Evolutionary conservation across 2,329 filamentous ascomycete species (phyloP).

Genomic region (Stagonosporopsis vannaccii): DNA sequence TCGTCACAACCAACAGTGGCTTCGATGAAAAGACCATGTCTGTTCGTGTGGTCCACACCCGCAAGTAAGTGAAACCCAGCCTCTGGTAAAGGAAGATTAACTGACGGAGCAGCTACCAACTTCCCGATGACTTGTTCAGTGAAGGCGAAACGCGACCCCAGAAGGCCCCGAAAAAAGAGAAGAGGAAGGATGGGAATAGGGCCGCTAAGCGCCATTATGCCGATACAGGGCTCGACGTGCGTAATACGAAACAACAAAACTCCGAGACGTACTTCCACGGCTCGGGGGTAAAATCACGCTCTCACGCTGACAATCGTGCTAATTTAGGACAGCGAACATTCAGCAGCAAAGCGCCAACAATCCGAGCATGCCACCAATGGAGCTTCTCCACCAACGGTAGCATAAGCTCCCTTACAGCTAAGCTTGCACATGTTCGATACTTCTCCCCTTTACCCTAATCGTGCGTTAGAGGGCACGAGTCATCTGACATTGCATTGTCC

Average conservation of each 20-base stretch:
- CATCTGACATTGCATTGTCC: slow-evolving; percentile 36
- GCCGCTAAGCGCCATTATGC: slow-evolving; percentile 53
- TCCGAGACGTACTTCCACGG: slow-evolving; percentile 25
- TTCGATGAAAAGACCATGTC: slow-evolving; percentile 79
- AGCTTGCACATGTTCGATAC: slow-evolving; percentile 41
- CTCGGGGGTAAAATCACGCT: slow-evolving; percentile 29
- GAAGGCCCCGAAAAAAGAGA: slow-evolving; percentile 53
- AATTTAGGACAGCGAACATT: slow-evolving; percentile 47
- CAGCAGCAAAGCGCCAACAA: slow-evolving; percentile 44
- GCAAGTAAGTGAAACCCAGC: slow-evolving; percentile 71
- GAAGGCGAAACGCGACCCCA: slow-evolving; percentile 69
- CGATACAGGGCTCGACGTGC: slow-evolving; percentile 56
- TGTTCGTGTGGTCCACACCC: slow-evolving; percentile 81
- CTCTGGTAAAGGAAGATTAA: not conserved
- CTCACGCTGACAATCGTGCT: slow-evolving; percentile 46
- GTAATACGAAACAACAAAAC: slow-evolving; percentile 39
- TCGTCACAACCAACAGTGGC: slow-evolving; percentile 77
- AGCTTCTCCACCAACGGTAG: slow-evolving; percentile 37
- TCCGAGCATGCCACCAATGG: slow-evolving; percentile 40
- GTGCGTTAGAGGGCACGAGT: slow-evolving; percentile 19
- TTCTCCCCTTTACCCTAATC: slow-evolving; percentile 20
- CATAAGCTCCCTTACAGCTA: slow-evolving; percentile 39
- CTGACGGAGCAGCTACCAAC: slow-evolving; percentile 69
- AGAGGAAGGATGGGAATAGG: slow-evolving; percentile 38
- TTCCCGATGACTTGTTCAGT: slow-evolving; percentile 90